phyloP scores from a whole-genome alignment of 2,329 filamentous ascomycete genomes.

The Tolypocladium inflatum region DNA sequence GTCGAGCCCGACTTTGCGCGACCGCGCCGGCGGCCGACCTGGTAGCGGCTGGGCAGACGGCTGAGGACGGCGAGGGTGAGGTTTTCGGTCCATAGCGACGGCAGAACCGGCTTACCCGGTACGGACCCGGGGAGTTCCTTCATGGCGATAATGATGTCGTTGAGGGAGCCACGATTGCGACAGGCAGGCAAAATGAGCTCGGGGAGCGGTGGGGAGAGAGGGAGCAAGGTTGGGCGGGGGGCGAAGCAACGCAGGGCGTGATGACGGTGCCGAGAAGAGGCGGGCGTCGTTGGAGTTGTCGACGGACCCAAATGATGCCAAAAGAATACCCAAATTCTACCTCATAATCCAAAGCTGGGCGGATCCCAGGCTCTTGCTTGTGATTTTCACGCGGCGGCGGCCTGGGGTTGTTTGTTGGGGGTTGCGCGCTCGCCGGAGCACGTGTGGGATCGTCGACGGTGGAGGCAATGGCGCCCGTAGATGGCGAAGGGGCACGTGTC shows the following conservation, averaged over 20 bases:
- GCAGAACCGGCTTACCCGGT: constrained; percentile 30
- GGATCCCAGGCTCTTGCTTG: background rate
- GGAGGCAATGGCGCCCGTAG: background rate
- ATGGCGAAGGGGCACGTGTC: background rate
- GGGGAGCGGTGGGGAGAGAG: background rate
- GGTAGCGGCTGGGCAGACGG: constrained; percentile 30
- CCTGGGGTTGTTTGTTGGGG: background rate
- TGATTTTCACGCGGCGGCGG: background rate
- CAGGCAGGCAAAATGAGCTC: background rate
- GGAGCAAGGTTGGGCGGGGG: background rate
- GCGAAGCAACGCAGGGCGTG: background rate
- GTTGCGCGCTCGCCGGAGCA: background rate
- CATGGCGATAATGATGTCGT: constrained; percentile 15
- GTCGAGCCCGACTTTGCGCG: constrained; percentile 28
- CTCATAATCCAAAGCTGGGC: constrained; percentile 21
- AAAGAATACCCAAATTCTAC: constrained; percentile 25
- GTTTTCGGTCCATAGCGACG: constrained; percentile 29
- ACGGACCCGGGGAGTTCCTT: constrained; percentile 26
- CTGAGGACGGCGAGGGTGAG: constrained; percentile 33
- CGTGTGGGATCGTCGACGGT: background rate
- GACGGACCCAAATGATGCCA: constrained; percentile 9
- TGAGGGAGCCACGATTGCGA: constrained; percentile 7
- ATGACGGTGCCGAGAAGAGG: background rate
- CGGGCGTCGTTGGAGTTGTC: background rate
- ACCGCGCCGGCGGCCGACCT: constrained; percentile 25